Base-by-base conservation (phyloP, 345 rosid species). In the Conringia planisiliqua region DNA sequence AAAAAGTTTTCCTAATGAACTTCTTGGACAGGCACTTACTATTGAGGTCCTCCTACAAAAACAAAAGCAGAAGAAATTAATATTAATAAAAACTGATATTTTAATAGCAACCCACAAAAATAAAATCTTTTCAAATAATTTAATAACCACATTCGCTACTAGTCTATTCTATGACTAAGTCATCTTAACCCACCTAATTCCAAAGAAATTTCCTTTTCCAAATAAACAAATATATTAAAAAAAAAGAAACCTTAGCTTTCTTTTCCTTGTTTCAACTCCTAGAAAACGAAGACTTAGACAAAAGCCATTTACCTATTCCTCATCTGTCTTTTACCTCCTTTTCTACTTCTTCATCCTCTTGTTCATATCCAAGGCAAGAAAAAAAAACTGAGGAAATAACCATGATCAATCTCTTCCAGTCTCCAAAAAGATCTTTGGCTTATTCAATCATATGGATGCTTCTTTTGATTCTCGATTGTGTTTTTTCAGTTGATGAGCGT, bases 121-220 rank as follows among this genome's bases (percentile, higher is more conserved):
- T 2, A 60, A 47, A 44, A 20, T 29, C 2, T 27, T 46, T 13
- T 13, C 0, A 35, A 29, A 6, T 36, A 32, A 33, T 17, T n/a
- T 24, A 33, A 30, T 40, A 52, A 7, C 46, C 13, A 5, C 11
- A 22, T 10, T 35, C 40, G 57, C 51, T 48, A 38, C 36, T 0
- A 38, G 67, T 74, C 52, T 11, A 18, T 64, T 52, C 32, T 10
- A 77, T 69, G 62, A 60, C 71, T 22, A n/a, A 1, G 61, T 67
- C 68, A 10, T 66, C 72, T 46, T 72, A 66, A 42, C 9, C 56
- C 63, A 65, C 57, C 68, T 65, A 78, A 71, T 32, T 38, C 11
- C 67, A 71, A 71, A 14, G 74, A 78, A 63, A 57, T 54, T 73
- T 76, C 70, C 26, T 4, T 33, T 24, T 3, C 66, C 16, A 54